These are phyloP conservation scores for Ophiocordyceps australis DNA, from an alignment of 2,329 filamentous ascomycete genomes.

Conservation along the genomic window DNA sequence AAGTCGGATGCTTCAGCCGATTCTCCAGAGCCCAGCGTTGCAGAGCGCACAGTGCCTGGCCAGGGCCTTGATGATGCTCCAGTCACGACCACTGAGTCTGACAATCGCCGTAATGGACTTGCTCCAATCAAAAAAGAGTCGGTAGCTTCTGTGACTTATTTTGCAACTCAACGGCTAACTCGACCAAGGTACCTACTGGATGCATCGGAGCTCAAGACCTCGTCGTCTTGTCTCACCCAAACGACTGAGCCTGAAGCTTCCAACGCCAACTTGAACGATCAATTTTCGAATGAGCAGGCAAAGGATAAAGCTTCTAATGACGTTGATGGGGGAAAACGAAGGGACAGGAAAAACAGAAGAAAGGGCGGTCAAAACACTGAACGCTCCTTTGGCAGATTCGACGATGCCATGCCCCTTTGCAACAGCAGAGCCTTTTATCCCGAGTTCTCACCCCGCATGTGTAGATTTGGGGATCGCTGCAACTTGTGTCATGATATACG, in stretches of 20 bases:
- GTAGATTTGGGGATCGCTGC: conserved; percentile 65
- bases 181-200: conserved; percentile 22
- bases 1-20: conserved; percentile 24
- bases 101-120: conserved; percentile 30
- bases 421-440: conserved; percentile 49
- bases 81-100: conserved; percentile 5
- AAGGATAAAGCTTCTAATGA: conserved; percentile 40
- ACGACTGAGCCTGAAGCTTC: conserved; percentile 33
- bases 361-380: conserved; percentile 58
- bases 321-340: conserved; percentile 20
- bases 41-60: conserved; percentile 3
- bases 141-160: too few species aligned
- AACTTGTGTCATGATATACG: conserved; percentile 70
- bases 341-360: conserved; percentile 28
- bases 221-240: conserved; percentile 13
- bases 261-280: too few species aligned
- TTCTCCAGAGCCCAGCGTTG: conserved; percentile 2
- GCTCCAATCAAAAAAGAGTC: conserved; percentile 61
- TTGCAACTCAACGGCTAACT: conserved; percentile 1
- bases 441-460: conserved; percentile 69
- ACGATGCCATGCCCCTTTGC: conserved; percentile 64
- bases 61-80: conserved; percentile 7
- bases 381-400: conserved; percentile 63
- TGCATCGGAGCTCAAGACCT: conserved; percentile 9
- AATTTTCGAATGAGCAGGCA: too few species aligned